These are phyloP conservation scores for Fusarium torulosum DNA, from an alignment of 2,329 filamentous ascomycete genomes.

Conservation along the genomic window DNA sequence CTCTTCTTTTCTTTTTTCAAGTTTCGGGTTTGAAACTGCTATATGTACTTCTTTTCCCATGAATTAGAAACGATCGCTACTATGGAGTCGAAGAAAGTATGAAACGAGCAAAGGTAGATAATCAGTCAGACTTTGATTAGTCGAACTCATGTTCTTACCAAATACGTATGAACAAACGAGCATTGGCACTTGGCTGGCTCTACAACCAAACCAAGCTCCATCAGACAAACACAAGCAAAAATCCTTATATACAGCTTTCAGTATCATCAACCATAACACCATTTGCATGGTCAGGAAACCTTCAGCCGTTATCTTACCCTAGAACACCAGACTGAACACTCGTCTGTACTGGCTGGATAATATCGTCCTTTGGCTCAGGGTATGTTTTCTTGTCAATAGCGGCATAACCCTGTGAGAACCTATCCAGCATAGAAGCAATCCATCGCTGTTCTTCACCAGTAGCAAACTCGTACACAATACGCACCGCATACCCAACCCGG, in stretches of 20 bases:
- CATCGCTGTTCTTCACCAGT: conserved; percentile 52
- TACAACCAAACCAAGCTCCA: too few relatives aligned
- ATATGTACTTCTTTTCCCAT: not conserved
- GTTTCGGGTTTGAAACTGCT: not conserved
- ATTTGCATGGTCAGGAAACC: not conserved
- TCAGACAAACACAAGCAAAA: not conserved
- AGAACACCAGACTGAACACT: not conserved
- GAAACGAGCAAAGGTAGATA: too few relatives aligned
- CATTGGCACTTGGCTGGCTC: not conserved
- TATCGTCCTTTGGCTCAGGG: conserved; percentile 43
- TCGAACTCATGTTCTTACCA: too few relatives aligned
- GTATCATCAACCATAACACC: not conserved
- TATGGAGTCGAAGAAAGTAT: too few relatives aligned
- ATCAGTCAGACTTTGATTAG: too few relatives aligned
- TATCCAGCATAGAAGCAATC: conserved; percentile 50
- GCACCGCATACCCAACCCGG: conserved; percentile 53
- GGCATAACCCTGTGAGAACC: conserved; percentile 52
- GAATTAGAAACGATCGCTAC: too few relatives aligned
- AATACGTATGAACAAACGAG: not conserved
- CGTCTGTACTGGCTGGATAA: not conserved
- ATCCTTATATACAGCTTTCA: not conserved
- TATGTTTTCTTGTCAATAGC: conserved; percentile 50
- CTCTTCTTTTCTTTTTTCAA: not conserved
- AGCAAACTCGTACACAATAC: conserved; percentile 57
- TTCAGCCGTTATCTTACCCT: not conserved